phyloP scores from a whole-genome alignment of 805 yeast species.

The Tetrapisispora fleetii region DNA sequence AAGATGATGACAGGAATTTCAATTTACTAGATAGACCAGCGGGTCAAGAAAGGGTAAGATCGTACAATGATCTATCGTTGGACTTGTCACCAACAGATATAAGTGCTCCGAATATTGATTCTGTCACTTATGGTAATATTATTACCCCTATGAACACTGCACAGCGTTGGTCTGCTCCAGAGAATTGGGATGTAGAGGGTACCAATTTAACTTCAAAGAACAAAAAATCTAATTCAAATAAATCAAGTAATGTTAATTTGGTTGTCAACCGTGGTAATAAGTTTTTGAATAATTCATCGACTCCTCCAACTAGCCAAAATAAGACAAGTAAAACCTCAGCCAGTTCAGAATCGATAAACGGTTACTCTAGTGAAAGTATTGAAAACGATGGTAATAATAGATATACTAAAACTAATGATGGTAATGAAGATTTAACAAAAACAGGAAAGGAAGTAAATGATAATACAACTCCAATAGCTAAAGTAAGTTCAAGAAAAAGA shows the following conservation, averaged over 20 bases:
- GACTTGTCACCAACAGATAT: conserved; percentile 2
- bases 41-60: not conserved
- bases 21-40: not conserved
- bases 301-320: not conserved
- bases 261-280: conserved; percentile 2
- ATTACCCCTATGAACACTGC: not conserved
- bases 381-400: not conserved
- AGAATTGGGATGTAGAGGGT: conserved; percentile 49
- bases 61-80: not conserved
- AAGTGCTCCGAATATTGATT: not conserved
- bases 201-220: conserved; percentile 4
- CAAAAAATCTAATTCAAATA: conserved; percentile 4
- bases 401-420: not conserved
- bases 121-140: not conserved
- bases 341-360: not conserved
- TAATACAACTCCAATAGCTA: not conserved
- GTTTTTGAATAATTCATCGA: conserved; percentile 5
- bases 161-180: conserved; percentile 45
- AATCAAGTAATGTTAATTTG: conserved; percentile 3
- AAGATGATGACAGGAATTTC: not conserved
- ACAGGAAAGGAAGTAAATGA: not conserved
- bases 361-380: not conserved
- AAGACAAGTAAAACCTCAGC: not conserved
- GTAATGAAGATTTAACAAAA: too few species aligned
- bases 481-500: conserved; percentile 1